phyloP scores from a whole-genome alignment of 345 rosid genomes.

The Raphanus sativus region DNA sequence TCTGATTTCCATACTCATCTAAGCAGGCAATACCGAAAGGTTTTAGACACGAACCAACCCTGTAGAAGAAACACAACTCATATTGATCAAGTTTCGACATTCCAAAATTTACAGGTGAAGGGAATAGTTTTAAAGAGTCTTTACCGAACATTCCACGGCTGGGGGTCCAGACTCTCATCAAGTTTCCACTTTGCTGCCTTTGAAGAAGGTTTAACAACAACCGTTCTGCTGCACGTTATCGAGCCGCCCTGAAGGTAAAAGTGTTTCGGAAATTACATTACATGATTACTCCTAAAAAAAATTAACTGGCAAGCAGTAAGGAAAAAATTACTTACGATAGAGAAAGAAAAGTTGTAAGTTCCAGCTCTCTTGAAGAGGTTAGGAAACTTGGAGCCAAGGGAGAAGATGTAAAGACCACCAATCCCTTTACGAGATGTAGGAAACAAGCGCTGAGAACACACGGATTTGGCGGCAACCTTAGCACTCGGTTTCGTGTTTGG shows the following conservation, averaged over 20 bases:
- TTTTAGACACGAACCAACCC: slow-evolving; percentile 60
- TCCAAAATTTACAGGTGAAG: neutral
- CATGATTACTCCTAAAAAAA: neutral
- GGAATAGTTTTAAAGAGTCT: neutral
- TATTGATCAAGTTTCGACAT: slow-evolving; percentile 4
- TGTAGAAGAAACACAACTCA: slow-evolving; percentile 29
- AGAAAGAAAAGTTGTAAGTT: slow-evolving; percentile 54
- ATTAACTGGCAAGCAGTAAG: neutral
- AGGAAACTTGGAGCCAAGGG: slow-evolving; percentile 39
- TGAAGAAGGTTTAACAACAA: slow-evolving; percentile 45
- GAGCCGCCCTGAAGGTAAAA: slow-evolving; percentile 42
- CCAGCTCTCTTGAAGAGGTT: slow-evolving; percentile 53
- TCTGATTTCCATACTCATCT: slow-evolving; percentile 51
- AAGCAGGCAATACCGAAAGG: slow-evolving; percentile 44
- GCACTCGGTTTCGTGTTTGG: slow-evolving; percentile 4
- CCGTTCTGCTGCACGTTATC: slow-evolving; percentile 38
- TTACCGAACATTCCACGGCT: slow-evolving; percentile 38
- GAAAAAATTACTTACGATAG: slow-evolving; percentile 44
- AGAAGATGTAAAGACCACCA: slow-evolving; percentile 61
- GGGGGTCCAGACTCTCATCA: slow-evolving; percentile 21
- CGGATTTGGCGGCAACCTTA: slow-evolving; percentile 18
- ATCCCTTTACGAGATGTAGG: slow-evolving; percentile 50
- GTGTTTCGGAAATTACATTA: slow-evolving; percentile 6
- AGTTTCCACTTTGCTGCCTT: slow-evolving; percentile 52
- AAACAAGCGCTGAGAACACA: slow-evolving; percentile 34